Evolutionary conservation across 1,284 basidiomycete genomes (phyloP), one percentile per base, ranked within the genome.

Genomic region (Cutaneotrichosporon sp.): DNA sequence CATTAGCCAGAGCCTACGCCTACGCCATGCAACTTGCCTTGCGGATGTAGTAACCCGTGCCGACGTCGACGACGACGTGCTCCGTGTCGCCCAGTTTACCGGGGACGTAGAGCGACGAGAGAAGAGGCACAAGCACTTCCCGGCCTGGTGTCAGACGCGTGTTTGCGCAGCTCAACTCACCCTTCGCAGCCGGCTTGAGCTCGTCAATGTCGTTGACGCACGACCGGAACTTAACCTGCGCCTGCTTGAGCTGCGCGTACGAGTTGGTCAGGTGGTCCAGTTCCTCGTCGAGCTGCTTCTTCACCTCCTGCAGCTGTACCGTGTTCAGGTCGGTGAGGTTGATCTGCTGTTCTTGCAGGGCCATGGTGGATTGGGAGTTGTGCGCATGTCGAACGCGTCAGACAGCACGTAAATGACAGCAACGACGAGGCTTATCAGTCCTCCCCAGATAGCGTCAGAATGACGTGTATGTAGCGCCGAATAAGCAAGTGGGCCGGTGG

Each of bases 41-140:
- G 74, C 90, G 86, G 17, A 98, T 86, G 67, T 87, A 97, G 76
- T 97, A 98, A 0, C 94, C 94, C 0, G 94, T 97, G 2, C 94
- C 94, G 30, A 98, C 82, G 70, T 98, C 94, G 17, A 98, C 84
- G 55, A 97, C 86, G 45, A 98, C 92, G 61, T 90, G 83, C 46
- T 91, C 86, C 2, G 83, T 74, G 68, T 97, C 87, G 22, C 79
- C 80, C 34, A 97, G 80, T 75, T 86, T 91, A 26, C 93, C 94
- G 1, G 93, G 91, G 14, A 97, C 88, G 70, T 97, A 97, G 4
- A 98, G 81, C 1, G 91, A 96, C 71, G 88, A 90, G 10, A 92
- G 97, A 46, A 97, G 77, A 3, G 94, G 94, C 2, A 97, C 88
- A 18, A 97, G 80, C 56, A 93, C 84, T 15, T 85, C 83, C 78